Evolutionary conservation across 1,139 yeast species (phyloP), one percentile per base, ranked within the genome.

Genomic region (Hanseniaspora uvarum): DNA sequence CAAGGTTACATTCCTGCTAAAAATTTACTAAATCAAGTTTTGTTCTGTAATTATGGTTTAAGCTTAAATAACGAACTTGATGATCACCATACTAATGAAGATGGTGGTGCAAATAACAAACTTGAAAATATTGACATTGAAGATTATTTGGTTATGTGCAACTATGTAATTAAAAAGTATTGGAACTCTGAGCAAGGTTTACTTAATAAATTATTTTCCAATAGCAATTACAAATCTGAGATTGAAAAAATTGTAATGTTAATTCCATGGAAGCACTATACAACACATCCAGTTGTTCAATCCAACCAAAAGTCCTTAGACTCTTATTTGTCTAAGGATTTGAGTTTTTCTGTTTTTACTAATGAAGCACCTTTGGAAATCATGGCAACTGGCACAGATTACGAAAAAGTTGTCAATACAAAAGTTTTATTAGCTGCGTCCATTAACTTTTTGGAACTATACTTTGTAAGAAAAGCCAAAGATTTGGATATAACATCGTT

Each of bases 341-440:
- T 49, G 37, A 12, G 18, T 4, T 49, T 34, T 41, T 21, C 45
- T 12, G 28, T 41, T 16, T 23, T 49, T 41, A 36, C 39, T 5
- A 21, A 24, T 19, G n/a, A 14, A 16, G 11, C 14, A 1, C 28
- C 24, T 16, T 19, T 14, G 23, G 28, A 2, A 28, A 46, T 12
- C 39, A 41, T 14, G n/a, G n/a, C 18, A 43, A 68, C 74, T 0
- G 55, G 63, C 5, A 62, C 69, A 41, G 69, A 67, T 5, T 62
- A 70, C 12, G 70, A 70, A 16, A 61, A 59, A 1, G 67, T 70
- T 1, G 73, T 77, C 7, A 69, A 73, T 51, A 61, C 74, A 21
- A 96, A 95, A 0, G 70, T 89, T 5, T 87, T 83, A 62, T 87
- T 78, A 60, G 69, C 85, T 48, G 81, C 86, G 59, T 95, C 89